Base-by-base conservation (phyloP, 2,329 filamentous ascomycete species). In the Sporothrix protearum region DNA sequence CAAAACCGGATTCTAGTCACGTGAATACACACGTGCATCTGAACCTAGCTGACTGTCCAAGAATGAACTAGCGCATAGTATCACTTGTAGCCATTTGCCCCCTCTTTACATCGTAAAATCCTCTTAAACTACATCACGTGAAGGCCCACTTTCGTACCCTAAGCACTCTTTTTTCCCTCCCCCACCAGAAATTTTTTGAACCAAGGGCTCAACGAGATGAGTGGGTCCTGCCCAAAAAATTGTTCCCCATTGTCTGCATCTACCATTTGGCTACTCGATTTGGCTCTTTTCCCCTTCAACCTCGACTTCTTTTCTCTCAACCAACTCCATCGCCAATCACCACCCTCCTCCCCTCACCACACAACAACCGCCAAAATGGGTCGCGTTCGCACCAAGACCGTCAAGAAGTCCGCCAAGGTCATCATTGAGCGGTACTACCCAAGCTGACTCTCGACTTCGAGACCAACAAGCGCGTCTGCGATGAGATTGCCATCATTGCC, bases 401-500 rank as follows among this genome's bases (percentile, higher is more conserved):
- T 89, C 78, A 89, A 89, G 87, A 89, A 88, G 86, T 88, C 86
- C 88, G 94, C 96, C 87, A 99, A 99, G 92, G 94, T 97, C 89
- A 95, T 98, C 88, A 98, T 99, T 86, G 94, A 97, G 92, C 90
- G 92, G 78, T 96, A 96, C 89, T 96, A 97, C 87, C 96, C 82
- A 94, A 93, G 86, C 89, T 99, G 84, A 97, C 94, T 77, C 93
- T 98, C 82, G 96, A 99, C 88, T 99, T 99, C 88, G 96, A 99
- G 75, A 97, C 78, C 87, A 96, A 96, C 83, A 94, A 94, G 87
- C 89, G 97, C 83, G 75, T 76, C 81, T 98, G 96, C 88, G 96
- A 98, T 94, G 96, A 99, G 87, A 96, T 99, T 80, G 96, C 96
- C 82, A 97, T 99, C 85, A 99, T 99, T 83, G 93, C 96, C 79